Conservation (phyloP, 768 basidiomycete species). For the Suillus hirtellus region DNA sequence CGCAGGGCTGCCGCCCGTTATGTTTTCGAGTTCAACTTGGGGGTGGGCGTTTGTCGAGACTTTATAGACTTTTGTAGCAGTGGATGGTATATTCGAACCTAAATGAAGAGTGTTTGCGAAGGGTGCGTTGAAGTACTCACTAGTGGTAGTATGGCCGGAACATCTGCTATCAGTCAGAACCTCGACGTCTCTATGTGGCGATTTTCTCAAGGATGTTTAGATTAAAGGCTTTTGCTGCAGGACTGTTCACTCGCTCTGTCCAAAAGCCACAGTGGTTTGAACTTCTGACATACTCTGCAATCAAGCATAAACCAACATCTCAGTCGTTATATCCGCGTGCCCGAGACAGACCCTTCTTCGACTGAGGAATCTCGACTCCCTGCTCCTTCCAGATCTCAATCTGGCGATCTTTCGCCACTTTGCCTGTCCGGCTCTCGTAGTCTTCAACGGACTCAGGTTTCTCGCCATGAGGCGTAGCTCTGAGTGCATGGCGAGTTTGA, state of each 20-base stretch:
- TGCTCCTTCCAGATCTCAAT: slow-evolving; percentile 70
- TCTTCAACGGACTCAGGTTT: slow-evolving; percentile 73
- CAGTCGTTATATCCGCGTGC: slow-evolving; percentile 64
- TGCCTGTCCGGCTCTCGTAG: slow-evolving; percentile 64
- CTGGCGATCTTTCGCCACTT: slow-evolving; percentile 71
- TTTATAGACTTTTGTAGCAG: too few species aligned
- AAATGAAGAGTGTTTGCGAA: neutral
- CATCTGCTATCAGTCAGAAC: too few species aligned
- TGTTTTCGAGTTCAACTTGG: too few species aligned
- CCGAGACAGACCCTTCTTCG: slow-evolving; percentile 33
- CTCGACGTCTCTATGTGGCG: too few species aligned
- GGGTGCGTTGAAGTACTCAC: neutral
- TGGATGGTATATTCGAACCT: too few species aligned
- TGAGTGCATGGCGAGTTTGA: slow-evolving; percentile 71
- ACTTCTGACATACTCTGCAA: neutral
- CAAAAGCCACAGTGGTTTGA: neutral
- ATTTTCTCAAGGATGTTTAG: neutral
- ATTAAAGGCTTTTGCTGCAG: neutral
- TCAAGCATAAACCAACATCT: slow-evolving; percentile 13
- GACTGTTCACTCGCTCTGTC: neutral
- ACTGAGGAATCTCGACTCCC: slow-evolving; percentile 47
- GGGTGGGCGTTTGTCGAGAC: too few species aligned
- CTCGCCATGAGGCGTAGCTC: slow-evolving; percentile 82
- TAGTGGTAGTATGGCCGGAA: too few species aligned
- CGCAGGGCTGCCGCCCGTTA: too few species aligned